Evolutionary conservation across 768 basidiomycete species (phyloP), one percentile per base, ranked within the genome.

Genomic region (Plicaturopsis crispa): DNA sequence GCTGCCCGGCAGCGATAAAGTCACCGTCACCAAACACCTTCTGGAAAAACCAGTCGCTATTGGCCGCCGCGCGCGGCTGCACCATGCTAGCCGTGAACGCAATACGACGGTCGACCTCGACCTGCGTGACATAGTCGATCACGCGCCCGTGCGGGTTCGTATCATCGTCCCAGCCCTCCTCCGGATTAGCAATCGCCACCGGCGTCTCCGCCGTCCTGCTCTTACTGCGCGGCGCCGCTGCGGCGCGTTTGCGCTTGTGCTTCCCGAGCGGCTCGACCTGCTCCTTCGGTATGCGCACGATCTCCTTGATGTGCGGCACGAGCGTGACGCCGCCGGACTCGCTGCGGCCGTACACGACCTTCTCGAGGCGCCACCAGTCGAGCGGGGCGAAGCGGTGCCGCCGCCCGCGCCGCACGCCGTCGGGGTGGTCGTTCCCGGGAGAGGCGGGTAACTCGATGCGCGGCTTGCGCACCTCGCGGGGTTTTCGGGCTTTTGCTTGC

Each of bases 281-380:
- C 12, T 73, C 72, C 30, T 78, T 68, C 1, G 71, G 76, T 11
- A 78, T 51, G 35, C 73, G 63, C 40, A 79, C 52, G 35, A 81
- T 69, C 56, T 79, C 70, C 54, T 78, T 67, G 63, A 86, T 70
- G 50, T 69, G 57, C 1, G 84, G 69, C 3, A 56, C 51, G 8
- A 85, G 80, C 19, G 74, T 66, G 16, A 71, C 62, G 6, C 61
- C 44, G 17, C 66, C 73, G 5, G 69, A 67, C 6, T 69, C 62
- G 10, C 72, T 69, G 16, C 79, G 72, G 5, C 82, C 83, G 50
- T 90, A 97, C 2, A 92, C 80, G 17, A 90, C 73, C 45, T 79
- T 82, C 61, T 98, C 94, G 48, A 78, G 77, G n/a, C 91, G 76
- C 94, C 94, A 98, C 67, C 73, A 94, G 28, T 88, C 85, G 24